Percentiles rank a stretch among this genome's conserved stretches.
phyloP scores from a whole-genome alignment of 768 basidiomycete species.

The Lanmaoa pseudosensibilis region DNA sequence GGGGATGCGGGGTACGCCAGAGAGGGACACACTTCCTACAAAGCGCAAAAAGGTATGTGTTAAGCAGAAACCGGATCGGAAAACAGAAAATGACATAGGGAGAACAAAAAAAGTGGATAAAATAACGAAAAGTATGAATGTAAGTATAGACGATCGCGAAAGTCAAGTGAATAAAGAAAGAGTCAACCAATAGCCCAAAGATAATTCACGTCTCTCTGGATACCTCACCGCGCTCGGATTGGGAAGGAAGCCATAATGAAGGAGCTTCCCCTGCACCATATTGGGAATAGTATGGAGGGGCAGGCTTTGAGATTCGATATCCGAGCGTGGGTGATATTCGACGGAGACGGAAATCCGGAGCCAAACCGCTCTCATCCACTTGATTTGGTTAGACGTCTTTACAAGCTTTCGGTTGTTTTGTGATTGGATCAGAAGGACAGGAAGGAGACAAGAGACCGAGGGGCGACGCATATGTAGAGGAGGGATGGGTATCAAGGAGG shows the following conservation, averaged over 20 bases:
- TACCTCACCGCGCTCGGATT: slow-evolving; percentile 3
- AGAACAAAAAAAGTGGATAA: slow-evolving; percentile 32
- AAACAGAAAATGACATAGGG: slow-evolving; percentile 34
- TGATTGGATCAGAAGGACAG: slow-evolving; percentile 20
- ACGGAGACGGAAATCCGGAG: slow-evolving; percentile 37
- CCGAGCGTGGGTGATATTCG: slow-evolving; percentile 5
- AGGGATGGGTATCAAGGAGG: slow-evolving; percentile 28
- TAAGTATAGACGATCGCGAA: slow-evolving; percentile 32
- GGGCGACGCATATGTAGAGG: slow-evolving; percentile 30
- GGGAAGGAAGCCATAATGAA: neutral
- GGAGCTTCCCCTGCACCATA: slow-evolving; percentile 8
- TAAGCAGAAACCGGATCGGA: slow-evolving; percentile 31
- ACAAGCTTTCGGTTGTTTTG: slow-evolving; percentile 36
- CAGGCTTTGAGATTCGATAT: slow-evolving; percentile 8
- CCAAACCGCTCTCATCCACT: slow-evolving; percentile 49
- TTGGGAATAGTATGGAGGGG: slow-evolving; percentile 4
- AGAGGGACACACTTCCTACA: slow-evolving; percentile 23
- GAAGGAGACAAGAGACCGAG: slow-evolving; percentile 19
- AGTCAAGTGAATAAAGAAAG: slow-evolving; percentile 50
- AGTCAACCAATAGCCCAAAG: slow-evolving; percentile 66
- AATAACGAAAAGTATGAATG: slow-evolving; percentile 23
- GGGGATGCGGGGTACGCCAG: slow-evolving; percentile 25
- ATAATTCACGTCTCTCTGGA: slow-evolving; percentile 22
- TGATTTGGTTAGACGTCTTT: slow-evolving; percentile 31
- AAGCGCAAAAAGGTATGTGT: slow-evolving; percentile 26